Conservation (phyloP, 257 asterid species). For the Solanum clarkiae region DNA sequence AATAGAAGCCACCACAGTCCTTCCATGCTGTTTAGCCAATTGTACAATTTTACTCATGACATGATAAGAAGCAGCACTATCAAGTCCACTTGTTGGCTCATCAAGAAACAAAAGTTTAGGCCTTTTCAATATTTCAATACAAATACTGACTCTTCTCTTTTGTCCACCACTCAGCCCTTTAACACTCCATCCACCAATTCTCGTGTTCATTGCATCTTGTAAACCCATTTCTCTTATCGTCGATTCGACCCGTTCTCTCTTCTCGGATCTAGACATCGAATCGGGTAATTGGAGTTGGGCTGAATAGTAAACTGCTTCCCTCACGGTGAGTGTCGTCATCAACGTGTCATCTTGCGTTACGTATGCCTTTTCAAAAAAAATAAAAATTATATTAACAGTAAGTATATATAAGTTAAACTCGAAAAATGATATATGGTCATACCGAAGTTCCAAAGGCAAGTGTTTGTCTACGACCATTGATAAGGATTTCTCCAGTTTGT, state of each 20-base stretch:
- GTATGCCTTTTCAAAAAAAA: conserved; percentile 18
- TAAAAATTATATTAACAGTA: fast-evolving
- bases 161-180: conserved; percentile 62
- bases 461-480: conserved; percentile 45
- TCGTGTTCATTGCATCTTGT: conserved; percentile 33
- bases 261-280: conserved; percentile 28
- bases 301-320: conserved; percentile 45
- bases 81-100: conserved; percentile 56
- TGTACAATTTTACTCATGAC: conserved; percentile 34
- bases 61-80: conserved; percentile 50
- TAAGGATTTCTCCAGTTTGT: conserved; percentile 42
- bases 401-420: not conserved
- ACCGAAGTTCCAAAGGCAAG: conserved; percentile 64
- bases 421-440: not conserved
- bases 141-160: conserved; percentile 50
- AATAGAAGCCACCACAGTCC: conserved; percentile 31
- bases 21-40: conserved; percentile 18
- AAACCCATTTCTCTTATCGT: conserved; percentile 47
- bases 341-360: conserved; percentile 54
- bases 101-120: conserved; percentile 45
- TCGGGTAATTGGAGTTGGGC: conserved; percentile 49
- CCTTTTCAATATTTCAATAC: conserved; percentile 42
- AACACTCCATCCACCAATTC: conserved; percentile 58
- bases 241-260: conserved; percentile 30
- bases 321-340: conserved; percentile 45